Evolutionary conservation across 352 stramenopile genomes (phyloP), one percentile per base, ranked within the genome.

Genomic region (Globisporangium cystogenes): DNA sequence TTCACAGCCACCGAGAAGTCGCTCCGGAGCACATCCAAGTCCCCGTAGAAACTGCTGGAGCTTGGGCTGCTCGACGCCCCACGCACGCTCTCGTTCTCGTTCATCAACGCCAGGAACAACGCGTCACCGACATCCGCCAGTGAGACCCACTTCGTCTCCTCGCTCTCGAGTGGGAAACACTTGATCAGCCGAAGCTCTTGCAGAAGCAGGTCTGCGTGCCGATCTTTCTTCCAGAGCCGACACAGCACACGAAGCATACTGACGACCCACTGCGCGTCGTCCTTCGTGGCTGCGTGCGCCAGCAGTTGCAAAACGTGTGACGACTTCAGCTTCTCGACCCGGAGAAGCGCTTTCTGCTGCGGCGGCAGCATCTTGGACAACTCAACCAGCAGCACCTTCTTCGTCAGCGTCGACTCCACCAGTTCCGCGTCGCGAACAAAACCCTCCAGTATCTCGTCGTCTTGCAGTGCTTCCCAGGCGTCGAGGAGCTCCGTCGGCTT

Each of bases 161-260:
- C 50, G 15, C 40, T 45, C n/a, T 75, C 60, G 21, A 91, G 46
- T 1, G 74, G 79, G 42, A 93, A 90, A 40, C 79, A 93, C 63
- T 73, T 74, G 55, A 90, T 74, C n/a, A 85, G 57, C 16, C 78
- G 68, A 29, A 93, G 57, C 58, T 92, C 82, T 44, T 90, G 68
- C 4, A 77, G 52, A 18, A 86, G 41, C 27, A 90, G 59, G 1
- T 48, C 42, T 1, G 64, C 60, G 47, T 84, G 70, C 8, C 72
- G 70, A 49, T 87, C 74, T 31, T 69, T 70, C 37, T 72, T 73
- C 67, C 68, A 82, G 26, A 92, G 29, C 41, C 78, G 86, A n/a
- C 60, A 60, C 14, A 93, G 58, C 1, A 87, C 40, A 20, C 70
- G 45, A 1, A 90, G 42, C 27, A 90, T 52, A 12, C 68, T 56